Evolutionary conservation across 768 basidiomycete genomes (phyloP).

Genomic region (Russula dissimulans): DNA sequence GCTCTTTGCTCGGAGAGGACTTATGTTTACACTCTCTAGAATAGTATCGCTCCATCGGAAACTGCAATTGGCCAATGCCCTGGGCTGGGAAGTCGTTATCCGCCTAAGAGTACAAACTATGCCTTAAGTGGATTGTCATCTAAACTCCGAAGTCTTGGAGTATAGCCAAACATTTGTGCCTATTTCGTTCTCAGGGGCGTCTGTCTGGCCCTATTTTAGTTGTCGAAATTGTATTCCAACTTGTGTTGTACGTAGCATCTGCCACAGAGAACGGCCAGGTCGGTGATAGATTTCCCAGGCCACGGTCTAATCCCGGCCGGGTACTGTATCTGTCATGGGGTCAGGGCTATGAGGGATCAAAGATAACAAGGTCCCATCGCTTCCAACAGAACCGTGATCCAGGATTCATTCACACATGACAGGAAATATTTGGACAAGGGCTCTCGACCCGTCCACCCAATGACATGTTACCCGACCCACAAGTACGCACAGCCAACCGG

Average conservation of each 20-base stretch:
- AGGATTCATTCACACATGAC: constrained; percentile 8
- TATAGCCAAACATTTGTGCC: constrained; percentile 8
- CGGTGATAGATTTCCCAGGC: not conserved
- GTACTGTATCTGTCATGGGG: constrained; percentile 3
- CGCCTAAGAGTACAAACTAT: constrained; percentile 5
- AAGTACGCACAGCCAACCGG: not conserved
- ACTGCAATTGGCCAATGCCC: constrained; percentile 6
- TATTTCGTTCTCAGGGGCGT: not conserved
- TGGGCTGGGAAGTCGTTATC: not conserved
- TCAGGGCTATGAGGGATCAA: not conserved
- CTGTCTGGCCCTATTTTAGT: not conserved
- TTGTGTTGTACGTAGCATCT: constrained; percentile 1
- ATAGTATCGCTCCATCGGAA: constrained; percentile 1
- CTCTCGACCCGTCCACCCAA: not conserved
- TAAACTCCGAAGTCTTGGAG: constrained; percentile 1
- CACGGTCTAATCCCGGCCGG: not conserved
- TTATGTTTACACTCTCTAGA: not conserved
- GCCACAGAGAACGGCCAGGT: not conserved
- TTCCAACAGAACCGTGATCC: constrained; percentile 5
- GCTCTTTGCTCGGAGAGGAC: not conserved
- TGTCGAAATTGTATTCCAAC: not conserved
- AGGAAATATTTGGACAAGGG: not conserved
- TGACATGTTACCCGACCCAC: constrained; percentile 5
- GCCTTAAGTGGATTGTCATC: constrained; percentile 2
- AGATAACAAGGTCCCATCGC: constrained; percentile 6